These are phyloP conservation scores for Oryza australiensis DNA, from an alignment of 176 grass and related monocot species.

Conservation along the genomic window DNA sequence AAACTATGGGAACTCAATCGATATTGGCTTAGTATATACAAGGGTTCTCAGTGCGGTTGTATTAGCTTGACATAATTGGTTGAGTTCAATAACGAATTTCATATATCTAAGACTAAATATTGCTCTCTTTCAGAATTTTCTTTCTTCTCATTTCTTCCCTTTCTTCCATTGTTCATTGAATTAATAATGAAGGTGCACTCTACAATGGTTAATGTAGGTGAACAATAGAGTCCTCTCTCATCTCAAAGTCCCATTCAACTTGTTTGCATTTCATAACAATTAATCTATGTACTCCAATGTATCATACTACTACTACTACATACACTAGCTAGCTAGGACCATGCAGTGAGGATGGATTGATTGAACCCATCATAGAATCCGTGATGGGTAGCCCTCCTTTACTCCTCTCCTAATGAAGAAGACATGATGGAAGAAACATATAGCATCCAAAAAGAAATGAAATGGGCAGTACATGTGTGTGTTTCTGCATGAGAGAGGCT, in stretches of 20 bases:
- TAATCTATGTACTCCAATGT: not conserved
- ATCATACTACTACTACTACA: too few relatives aligned
- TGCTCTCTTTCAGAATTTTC: not conserved
- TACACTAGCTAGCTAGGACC: not conserved
- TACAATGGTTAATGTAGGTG: slow-evolving; percentile 4
- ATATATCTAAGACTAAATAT: too few relatives aligned
- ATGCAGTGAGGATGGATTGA: slow-evolving; percentile 69
- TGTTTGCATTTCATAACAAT: slow-evolving; percentile 9
- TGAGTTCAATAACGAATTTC: too few relatives aligned
- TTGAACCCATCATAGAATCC: slow-evolving; percentile 88
- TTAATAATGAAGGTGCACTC: not conserved
- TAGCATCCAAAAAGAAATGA: slow-evolving; percentile 25
- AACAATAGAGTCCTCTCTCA: not conserved
- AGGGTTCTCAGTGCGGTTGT: too few relatives aligned
- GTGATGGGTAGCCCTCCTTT: slow-evolving; percentile 48
- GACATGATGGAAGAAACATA: slow-evolving; percentile 45
- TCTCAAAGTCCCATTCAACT: not conserved
- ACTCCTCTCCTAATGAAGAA: slow-evolving; percentile 31
- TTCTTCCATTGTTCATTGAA: not conserved
- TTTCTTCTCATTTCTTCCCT: not conserved
- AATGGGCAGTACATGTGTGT: not conserved
- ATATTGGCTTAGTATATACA: not conserved
- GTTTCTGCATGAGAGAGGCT: not conserved
- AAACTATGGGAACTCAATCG: slow-evolving; percentile 8
- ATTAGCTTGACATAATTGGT: too few relatives aligned